Percentiles rank a stretch among this genome's conserved stretches.
phyloP scores from a whole-genome alignment of 2,329 filamentous ascomycete species.

The Ascocoryne sarcoides region DNA sequence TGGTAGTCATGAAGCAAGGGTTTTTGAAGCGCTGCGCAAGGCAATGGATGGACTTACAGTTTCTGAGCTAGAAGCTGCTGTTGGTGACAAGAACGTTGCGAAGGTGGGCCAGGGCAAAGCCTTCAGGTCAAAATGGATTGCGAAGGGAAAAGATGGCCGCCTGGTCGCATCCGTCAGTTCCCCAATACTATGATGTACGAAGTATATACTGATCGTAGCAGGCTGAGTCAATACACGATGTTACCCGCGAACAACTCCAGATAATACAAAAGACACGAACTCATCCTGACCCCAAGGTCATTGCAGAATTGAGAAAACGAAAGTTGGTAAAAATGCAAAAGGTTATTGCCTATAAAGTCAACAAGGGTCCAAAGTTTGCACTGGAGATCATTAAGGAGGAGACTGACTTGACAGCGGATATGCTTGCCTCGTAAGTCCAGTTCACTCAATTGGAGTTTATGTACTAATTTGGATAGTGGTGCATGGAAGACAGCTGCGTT shows the following conservation, averaged over 20 bases:
- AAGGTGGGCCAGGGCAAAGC: slow-evolving; percentile 92
- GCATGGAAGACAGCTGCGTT: slow-evolving; percentile 89
- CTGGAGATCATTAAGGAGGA: slow-evolving; percentile 85
- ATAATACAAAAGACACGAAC: slow-evolving; percentile 62
- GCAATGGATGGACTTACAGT: slow-evolving; percentile 77
- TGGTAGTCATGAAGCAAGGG: slow-evolving; percentile 75
- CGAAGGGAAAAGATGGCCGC: slow-evolving; percentile 49
- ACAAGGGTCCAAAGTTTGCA: slow-evolving; percentile 82
- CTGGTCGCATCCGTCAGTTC: slow-evolving; percentile 42
- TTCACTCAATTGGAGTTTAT: slow-evolving; percentile 5
- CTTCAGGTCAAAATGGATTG: slow-evolving; percentile 72
- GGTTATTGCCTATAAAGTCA: slow-evolving; percentile 73
- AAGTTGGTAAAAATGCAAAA: slow-evolving; percentile 82
- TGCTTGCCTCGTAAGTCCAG: slow-evolving; percentile 55
- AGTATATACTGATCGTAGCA: slow-evolving; percentile 10
- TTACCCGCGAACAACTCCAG: slow-evolving; percentile 66
- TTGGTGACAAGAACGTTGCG: slow-evolving; percentile 64
- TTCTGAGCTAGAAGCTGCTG: slow-evolving; percentile 56
- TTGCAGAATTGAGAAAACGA: slow-evolving; percentile 81
- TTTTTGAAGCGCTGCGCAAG: slow-evolving; percentile 64
- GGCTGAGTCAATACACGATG: slow-evolving; percentile 69
- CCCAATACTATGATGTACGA: background rate
- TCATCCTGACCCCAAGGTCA: slow-evolving; percentile 62
- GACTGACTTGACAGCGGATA: slow-evolving; percentile 89
- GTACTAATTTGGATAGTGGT: slow-evolving; percentile 39